Conservation (phyloP, 306 rosid species). For the Spatholobus suberectus region DNA sequence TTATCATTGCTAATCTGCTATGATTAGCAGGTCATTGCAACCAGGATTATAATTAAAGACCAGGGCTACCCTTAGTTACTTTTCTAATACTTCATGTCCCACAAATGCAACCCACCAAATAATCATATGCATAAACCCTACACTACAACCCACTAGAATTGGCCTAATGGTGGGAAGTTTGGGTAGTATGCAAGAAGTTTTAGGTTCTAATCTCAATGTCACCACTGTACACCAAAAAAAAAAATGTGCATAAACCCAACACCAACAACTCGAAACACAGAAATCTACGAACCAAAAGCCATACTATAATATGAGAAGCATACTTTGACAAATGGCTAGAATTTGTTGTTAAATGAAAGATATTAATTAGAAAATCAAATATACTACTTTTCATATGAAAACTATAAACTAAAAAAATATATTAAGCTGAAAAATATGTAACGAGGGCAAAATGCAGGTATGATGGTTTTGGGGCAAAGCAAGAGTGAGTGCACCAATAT, state of each 20-base stretch:
- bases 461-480: background rate
- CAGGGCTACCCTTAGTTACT: background rate
- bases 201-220: too few species aligned
- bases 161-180: too few species aligned
- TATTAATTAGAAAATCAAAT: slow-evolving; percentile 13
- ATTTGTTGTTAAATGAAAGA: background rate
- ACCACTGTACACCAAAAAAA: too few species aligned
- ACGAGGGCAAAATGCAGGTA: background rate
- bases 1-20: background rate
- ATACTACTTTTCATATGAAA: background rate
- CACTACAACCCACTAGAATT: too few species aligned
- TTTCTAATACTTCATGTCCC: background rate
- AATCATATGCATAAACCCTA: background rate
- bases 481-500: background rate
- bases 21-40: slow-evolving; percentile 2
- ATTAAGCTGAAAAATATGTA: slow-evolving; percentile 3
- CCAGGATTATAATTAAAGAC: background rate
- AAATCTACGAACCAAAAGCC: background rate
- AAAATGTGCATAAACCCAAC: background rate
- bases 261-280: slow-evolving; percentile 13
- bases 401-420: slow-evolving; percentile 16
- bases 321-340: background rate
- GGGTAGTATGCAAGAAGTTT: too few species aligned
- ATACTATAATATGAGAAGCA: background rate
- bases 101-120: background rate